These are phyloP conservation scores for Warburgia ugandensis DNA, from an alignment of 164 flowering plant species.

Conservation along the genomic window DNA sequence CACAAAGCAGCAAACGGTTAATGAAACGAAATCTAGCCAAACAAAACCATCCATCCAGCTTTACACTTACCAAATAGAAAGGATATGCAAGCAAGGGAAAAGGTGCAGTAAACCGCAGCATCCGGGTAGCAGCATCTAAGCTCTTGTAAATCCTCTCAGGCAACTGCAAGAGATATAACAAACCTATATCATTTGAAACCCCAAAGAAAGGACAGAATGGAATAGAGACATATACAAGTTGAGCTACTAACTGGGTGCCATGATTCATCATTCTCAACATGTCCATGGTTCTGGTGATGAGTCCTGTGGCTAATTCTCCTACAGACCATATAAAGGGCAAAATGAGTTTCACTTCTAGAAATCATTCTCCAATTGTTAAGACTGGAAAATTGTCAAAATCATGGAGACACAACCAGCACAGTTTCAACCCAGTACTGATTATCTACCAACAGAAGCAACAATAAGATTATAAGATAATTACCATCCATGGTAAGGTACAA, in stretches of 20 bases:
- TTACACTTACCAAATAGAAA: conserved; percentile 49
- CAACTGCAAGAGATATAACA: conserved; percentile 26
- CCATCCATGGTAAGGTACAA: conserved; percentile 67
- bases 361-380: not conserved
- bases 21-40: not conserved
- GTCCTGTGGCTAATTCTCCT: conserved; percentile 66
- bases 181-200: not conserved
- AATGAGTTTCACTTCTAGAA: not conserved
- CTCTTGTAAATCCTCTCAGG: conserved; percentile 47
- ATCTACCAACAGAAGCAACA: not conserved
- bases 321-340: conserved; percentile 1
- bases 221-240: not conserved
- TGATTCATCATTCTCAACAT: conserved; percentile 47
- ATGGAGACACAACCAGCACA: not conserved
- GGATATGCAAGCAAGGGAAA: conserved; percentile 74
- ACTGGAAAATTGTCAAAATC: not conserved
- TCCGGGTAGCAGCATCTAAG: conserved; percentile 30
- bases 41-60: not conserved
- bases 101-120: conserved; percentile 46
- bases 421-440: not conserved
- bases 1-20: not conserved
- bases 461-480: conserved; percentile 7
- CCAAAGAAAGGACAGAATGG: not conserved
- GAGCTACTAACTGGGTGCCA: conserved; percentile 40
- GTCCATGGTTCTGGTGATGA: conserved; percentile 59